phyloP scores from a whole-genome alignment of 2,329 filamentous ascomycete genomes.

The Nemania serpens region DNA sequence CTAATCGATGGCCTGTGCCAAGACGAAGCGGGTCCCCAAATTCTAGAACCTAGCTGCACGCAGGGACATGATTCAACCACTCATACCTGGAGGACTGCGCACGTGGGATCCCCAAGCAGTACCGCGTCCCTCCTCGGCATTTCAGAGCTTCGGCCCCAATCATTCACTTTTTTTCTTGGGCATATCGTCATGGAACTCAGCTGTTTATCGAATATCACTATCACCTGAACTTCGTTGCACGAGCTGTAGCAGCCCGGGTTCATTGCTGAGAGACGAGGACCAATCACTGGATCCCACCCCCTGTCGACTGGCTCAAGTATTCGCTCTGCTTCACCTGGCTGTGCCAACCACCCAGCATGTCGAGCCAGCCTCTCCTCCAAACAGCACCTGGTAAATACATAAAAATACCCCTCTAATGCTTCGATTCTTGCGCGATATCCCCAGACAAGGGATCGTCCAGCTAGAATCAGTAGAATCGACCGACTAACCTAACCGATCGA shows the following conservation, averaged over 20 bases:
- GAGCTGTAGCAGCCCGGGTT: not conserved
- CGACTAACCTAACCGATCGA: constrained; percentile 4
- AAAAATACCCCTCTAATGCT: constrained; percentile 15
- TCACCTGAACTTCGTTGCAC: constrained; percentile 5
- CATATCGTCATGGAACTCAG: constrained; percentile 16
- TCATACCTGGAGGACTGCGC: constrained; percentile 10
- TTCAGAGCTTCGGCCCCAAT: constrained; percentile 10
- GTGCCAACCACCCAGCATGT: constrained; percentile 64
- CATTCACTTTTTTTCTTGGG: constrained; percentile 6
- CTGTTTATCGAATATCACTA: not conserved
- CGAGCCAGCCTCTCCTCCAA: constrained; percentile 93
- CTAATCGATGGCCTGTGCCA: too few species aligned
- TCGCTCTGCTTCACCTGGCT: not conserved
- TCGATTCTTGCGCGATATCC: not conserved
- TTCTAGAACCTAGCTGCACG: too few species aligned
- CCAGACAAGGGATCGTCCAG: not conserved
- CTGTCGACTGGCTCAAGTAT: not conserved
- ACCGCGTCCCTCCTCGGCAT: not conserved
- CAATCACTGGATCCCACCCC: not conserved
- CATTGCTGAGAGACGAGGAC: not conserved
- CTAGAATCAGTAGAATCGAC: not conserved
- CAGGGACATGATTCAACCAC: not conserved
- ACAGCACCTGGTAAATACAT: constrained; percentile 75
- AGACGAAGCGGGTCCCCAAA: too few species aligned
- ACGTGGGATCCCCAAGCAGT: constrained; percentile 13